phyloP scores from a whole-genome alignment of 495 filamentous ascomycete species.

The Trichocladium antarcticum region DNA sequence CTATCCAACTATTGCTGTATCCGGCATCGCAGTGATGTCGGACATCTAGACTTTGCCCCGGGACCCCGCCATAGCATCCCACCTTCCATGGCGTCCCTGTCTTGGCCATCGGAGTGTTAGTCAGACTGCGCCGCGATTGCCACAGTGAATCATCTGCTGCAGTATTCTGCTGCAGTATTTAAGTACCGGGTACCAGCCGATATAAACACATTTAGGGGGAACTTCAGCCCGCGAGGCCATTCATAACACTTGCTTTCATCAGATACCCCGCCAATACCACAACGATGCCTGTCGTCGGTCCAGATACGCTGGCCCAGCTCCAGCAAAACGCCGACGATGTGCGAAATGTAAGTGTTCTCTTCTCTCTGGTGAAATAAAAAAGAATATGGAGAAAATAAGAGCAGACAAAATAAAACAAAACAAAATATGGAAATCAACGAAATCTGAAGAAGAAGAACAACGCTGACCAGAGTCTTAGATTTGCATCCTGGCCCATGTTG shows the following conservation, averaged over 20 bases:
- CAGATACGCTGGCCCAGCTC: constrained; percentile 74
- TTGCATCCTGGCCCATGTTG: constrained; percentile 90
- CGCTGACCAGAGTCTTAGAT: constrained; percentile 67
- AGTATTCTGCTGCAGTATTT: too few species aligned
- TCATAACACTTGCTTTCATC: neutral
- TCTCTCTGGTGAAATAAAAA: too few species aligned
- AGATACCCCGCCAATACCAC: neutral
- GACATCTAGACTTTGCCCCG: neutral
- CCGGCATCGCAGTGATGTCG: neutral
- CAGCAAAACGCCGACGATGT: constrained; percentile 77
- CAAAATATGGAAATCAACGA: too few species aligned
- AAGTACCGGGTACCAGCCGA: too few species aligned
- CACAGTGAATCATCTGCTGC: neutral
- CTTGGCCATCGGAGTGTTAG: constrained; percentile 15
- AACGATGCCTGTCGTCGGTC: constrained; percentile 78
- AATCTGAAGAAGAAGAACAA: too few species aligned
- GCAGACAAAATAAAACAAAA: too few species aligned
- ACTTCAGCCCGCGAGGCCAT: neutral
- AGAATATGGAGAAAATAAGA: too few species aligned
- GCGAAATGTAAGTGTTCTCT: constrained; percentile 63
- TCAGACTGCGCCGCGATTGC: constrained; percentile 6
- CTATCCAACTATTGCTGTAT: neutral
- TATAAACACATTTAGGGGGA: neutral
- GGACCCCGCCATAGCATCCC: constrained; percentile 13
- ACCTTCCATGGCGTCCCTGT: constrained; percentile 6